phyloP scores from a whole-genome alignment of 768 basidiomycete species.

The Suillus subalutaceus region DNA sequence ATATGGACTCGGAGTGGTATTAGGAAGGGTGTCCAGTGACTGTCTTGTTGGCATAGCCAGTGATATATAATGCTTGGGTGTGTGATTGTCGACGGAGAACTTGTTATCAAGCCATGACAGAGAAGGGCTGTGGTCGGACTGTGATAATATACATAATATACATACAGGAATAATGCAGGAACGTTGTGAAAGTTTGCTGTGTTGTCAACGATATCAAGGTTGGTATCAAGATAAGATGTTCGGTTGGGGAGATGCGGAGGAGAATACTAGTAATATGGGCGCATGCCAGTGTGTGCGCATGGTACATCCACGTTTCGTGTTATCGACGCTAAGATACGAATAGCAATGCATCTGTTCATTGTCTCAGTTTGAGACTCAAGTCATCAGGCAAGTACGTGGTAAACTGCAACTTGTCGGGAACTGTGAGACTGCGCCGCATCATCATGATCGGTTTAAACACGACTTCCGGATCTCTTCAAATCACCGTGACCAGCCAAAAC shows the following conservation, averaged over 20 bases:
- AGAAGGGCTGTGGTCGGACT: not conserved
- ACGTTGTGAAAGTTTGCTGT: not conserved
- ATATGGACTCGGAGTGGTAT: not conserved
- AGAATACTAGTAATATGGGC: not conserved
- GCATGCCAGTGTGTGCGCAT: not conserved
- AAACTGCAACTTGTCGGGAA: not conserved
- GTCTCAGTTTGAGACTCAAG: not conserved
- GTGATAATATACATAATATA: not conserved
- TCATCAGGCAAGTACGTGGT: not conserved
- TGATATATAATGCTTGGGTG: not conserved
- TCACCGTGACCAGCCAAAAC: not conserved
- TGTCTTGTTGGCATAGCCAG: not conserved
- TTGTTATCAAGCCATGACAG: not conserved
- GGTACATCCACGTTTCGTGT: not conserved
- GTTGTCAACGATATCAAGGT: not conserved
- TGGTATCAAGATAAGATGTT: slow-evolving; percentile 1
- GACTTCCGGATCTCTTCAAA: not conserved
- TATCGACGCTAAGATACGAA: not conserved
- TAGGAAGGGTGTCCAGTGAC: not conserved
- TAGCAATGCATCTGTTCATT: no score
- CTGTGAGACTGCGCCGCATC: not conserved
- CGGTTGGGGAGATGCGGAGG: slow-evolving; percentile 3
- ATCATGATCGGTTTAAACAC: no score
- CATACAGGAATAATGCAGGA: not conserved
- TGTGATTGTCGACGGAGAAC: not conserved